Evolutionary conservation across 2,329 filamentous ascomycete genomes (phyloP).

Genomic region (Colletotrichum phormii): DNA sequence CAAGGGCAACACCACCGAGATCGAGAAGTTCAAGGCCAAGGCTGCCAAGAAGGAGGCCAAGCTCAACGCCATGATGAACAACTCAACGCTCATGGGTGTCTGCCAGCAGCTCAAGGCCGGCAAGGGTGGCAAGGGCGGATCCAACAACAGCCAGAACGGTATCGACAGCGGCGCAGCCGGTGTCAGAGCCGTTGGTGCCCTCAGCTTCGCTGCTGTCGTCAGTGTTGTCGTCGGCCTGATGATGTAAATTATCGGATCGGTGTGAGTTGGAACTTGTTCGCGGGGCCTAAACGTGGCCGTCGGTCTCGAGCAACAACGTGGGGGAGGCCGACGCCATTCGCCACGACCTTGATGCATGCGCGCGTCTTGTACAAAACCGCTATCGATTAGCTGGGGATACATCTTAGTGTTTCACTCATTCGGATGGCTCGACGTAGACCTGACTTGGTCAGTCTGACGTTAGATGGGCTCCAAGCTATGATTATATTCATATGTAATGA

Average conservation of each 20-base stretch:
- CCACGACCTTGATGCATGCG: constrained; percentile 5
- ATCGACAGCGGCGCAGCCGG: constrained; percentile 29
- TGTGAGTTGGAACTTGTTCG: not conserved
- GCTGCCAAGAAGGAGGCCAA: constrained; percentile 32
- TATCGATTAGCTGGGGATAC: constrained; percentile 10
- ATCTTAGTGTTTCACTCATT: constrained; percentile 33
- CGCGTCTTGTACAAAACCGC: constrained; percentile 29
- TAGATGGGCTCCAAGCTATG: constrained; percentile 22
- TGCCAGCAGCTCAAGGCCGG: constrained; percentile 35
- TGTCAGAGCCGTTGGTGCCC: constrained; percentile 20
- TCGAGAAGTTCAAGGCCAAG: constrained; percentile 47
- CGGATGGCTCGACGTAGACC: constrained; percentile 18
- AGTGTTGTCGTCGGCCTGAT: constrained; percentile 27
- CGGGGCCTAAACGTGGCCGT: not conserved
- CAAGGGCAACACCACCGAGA: constrained; percentile 49
- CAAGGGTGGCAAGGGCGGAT: constrained; percentile 17
- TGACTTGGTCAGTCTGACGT: constrained; percentile 23
- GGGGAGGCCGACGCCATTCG: constrained; percentile 8
- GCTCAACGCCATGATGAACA: constrained; percentile 43
- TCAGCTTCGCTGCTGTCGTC: constrained; percentile 28
- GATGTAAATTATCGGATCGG: constrained; percentile 11
- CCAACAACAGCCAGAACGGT: constrained; percentile 24
- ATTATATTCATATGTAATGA: constrained; percentile 34
- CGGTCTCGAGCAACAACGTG: constrained; percentile 15
- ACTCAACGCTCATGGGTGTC: constrained; percentile 47